These are phyloP conservation scores for Leucogyrophana mollusca DNA, from an alignment of 768 basidiomycete genomes.

Conservation along the genomic window DNA sequence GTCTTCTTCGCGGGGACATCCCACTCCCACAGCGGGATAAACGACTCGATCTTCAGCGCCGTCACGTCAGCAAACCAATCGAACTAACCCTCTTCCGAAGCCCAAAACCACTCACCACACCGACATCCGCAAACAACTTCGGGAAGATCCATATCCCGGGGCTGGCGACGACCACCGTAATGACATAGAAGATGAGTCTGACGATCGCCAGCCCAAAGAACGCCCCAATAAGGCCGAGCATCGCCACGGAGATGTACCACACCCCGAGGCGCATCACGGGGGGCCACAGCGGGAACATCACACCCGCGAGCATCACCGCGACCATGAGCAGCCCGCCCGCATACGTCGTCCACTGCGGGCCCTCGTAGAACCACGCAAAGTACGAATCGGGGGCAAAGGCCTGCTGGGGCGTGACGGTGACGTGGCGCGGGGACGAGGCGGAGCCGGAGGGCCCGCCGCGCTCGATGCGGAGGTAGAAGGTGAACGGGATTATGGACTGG, in stretches of 20 bases:
- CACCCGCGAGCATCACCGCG: slow-evolving; percentile 87
- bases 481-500: slow-evolving; percentile 69
- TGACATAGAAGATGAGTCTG: slow-evolving; percentile 89
- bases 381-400: slow-evolving; percentile 77
- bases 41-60: slow-evolving; percentile 82
- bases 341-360: slow-evolving; percentile 91
- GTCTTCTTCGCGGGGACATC: slow-evolving; percentile 76
- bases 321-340: slow-evolving; percentile 92
- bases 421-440: slow-evolving; percentile 72
- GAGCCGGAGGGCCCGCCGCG: slow-evolving; percentile 54
- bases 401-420: slow-evolving; percentile 72
- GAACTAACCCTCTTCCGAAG: neutral
- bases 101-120: slow-evolving; percentile 71
- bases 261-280: slow-evolving; percentile 89
- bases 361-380: slow-evolving; percentile 97
- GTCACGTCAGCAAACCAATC: neutral
- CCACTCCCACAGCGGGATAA: slow-evolving; percentile 97
- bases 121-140: slow-evolving; percentile 95
- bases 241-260: slow-evolving; percentile 89
- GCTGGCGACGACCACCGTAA: slow-evolving; percentile 80
- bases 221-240: slow-evolving; percentile 83
- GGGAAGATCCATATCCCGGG: slow-evolving; percentile 99
- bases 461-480: slow-evolving; percentile 92
- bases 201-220: slow-evolving; percentile 92
- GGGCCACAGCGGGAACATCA: slow-evolving; percentile 99